Base-by-base conservation (phyloP, 139 green algal species). In the Monoraphidium neglectum region DNA sequence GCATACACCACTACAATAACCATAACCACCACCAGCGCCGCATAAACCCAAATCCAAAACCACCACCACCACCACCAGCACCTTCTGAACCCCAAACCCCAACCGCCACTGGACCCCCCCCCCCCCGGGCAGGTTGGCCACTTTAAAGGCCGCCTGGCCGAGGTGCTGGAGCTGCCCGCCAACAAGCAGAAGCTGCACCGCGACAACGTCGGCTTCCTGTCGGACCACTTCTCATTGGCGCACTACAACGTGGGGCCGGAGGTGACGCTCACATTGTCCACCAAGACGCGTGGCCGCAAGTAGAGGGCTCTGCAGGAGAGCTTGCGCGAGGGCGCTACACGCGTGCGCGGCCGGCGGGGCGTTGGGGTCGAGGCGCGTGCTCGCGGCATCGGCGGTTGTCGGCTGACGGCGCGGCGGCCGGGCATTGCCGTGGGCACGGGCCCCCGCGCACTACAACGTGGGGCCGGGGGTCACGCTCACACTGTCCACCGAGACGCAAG, bases 371-470 rank as follows among this genome's bases (percentile, higher is more conserved):
- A n/a, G n/a, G n/a, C n/a, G n/a, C n/a, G n/a, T n/a, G n/a, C n/a
- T n/a, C n/a, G n/a, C n/a, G n/a, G n/a, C n/a, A n/a, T n/a, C n/a
- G n/a, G n/a, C n/a, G n/a, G n/a, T n/a, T n/a, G n/a, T n/a, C n/a
- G n/a, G n/a, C n/a, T n/a, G n/a, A n/a, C n/a, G n/a, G n/a, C n/a
- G n/a, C n/a, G n/a, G n/a, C n/a, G n/a, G n/a, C n/a, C n/a, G n/a
- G n/a, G n/a, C n/a, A n/a, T n/a, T n/a, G n/a, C n/a, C n/a, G n/a
- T n/a, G n/a, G n/a, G n/a, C n/a, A n/a, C n/a, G n/a, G n/a, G n/a
- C n/a, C n/a, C n/a, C n/a, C n/a, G 93, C 91, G 33, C 85, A 93
- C 68, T 97, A 97, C 88, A 97, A 97, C 71, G 83, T 97, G 24
- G 61, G 38, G 8, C 70, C 81, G 2, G 86, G 90, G 12, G 83